A percentile compares a stretch with the other conserved stretches of the same genome.
Evolutionary conservation across 306 rosid species (phyloP).

Genomic region (Herpetospermum pedunculosum): DNA sequence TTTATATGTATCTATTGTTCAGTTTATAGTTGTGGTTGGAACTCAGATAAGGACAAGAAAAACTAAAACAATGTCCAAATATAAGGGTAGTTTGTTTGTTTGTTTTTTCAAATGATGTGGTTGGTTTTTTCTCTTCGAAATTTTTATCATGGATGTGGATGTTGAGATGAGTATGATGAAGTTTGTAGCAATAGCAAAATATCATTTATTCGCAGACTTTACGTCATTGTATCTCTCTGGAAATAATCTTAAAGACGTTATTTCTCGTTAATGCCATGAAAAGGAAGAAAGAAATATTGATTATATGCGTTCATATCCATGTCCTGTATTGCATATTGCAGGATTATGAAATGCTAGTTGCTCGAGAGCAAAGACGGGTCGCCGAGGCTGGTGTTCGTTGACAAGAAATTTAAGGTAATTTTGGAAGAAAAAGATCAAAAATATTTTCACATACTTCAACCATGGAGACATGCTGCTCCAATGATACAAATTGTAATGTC

Average conservation of each 20-base stretch:
- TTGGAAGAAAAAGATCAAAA: neutral
- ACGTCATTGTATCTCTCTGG: neutral
- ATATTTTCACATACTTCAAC: neutral
- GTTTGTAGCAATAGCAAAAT: neutral
- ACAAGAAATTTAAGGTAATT: conserved; percentile 9
- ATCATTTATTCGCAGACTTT: neutral
- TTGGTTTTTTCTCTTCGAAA: neutral
- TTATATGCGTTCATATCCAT: neutral
- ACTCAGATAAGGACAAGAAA: neutral
- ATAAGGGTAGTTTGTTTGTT: neutral
- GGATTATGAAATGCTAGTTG: conserved; percentile 61
- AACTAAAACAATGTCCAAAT: neutral
- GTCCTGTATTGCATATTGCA: conserved; percentile 14
- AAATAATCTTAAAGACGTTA: neutral
- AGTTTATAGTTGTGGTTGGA: neutral
- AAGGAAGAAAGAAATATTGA: neutral
- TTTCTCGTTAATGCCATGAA: neutral
- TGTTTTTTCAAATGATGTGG: neutral
- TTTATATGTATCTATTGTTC: too few relatives aligned
- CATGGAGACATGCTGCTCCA: neutral
- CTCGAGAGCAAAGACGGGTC: conserved; percentile 31
- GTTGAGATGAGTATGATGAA: neutral
- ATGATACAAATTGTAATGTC: neutral
- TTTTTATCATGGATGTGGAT: neutral
- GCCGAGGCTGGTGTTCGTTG: conserved; percentile 44